phyloP scores from a whole-genome alignment of 2,329 filamentous ascomycete genomes.

The Oidium heveae region DNA sequence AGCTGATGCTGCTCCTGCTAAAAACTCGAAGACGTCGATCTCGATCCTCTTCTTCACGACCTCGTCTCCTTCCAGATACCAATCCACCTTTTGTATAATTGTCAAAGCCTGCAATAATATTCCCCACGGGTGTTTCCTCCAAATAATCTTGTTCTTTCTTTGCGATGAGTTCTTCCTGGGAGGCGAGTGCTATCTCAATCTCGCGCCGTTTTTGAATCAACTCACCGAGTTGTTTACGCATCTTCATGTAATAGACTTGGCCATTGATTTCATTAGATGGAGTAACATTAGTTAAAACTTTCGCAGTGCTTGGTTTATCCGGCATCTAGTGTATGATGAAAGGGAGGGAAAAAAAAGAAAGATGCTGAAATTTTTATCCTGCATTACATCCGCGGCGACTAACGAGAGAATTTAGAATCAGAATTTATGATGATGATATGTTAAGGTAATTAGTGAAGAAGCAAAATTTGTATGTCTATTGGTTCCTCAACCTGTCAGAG shows the following conservation, averaged over 20 bases:
- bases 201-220: slow-evolving; percentile 38
- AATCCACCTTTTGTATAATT: slow-evolving; percentile 80
- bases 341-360: too few species aligned
- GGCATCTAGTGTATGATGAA: slow-evolving; percentile 16
- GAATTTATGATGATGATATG: too few species aligned
- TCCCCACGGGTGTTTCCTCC: slow-evolving; percentile 68
- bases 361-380: too few species aligned
- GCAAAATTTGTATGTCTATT: too few species aligned
- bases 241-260: slow-evolving; percentile 46
- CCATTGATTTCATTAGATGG: slow-evolving; percentile 20
- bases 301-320: slow-evolving; percentile 15
- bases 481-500: too few species aligned
- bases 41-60: slow-evolving; percentile 22
- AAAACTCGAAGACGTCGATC: neutral
- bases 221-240: slow-evolving; percentile 39
- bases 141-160: slow-evolving; percentile 71
- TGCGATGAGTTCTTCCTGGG: slow-evolving; percentile 52
- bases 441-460: too few species aligned
- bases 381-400: too few species aligned
- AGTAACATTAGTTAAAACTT: slow-evolving; percentile 6
- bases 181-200: slow-evolving; percentile 10
- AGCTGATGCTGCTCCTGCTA: slow-evolving; percentile 25
- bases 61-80: slow-evolving; percentile 35
- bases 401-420: too few species aligned
- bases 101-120: slow-evolving; percentile 95